These are phyloP conservation scores for Russula sp. DNA, from an alignment of 768 basidiomycete genomes.

Conservation along the genomic window DNA sequence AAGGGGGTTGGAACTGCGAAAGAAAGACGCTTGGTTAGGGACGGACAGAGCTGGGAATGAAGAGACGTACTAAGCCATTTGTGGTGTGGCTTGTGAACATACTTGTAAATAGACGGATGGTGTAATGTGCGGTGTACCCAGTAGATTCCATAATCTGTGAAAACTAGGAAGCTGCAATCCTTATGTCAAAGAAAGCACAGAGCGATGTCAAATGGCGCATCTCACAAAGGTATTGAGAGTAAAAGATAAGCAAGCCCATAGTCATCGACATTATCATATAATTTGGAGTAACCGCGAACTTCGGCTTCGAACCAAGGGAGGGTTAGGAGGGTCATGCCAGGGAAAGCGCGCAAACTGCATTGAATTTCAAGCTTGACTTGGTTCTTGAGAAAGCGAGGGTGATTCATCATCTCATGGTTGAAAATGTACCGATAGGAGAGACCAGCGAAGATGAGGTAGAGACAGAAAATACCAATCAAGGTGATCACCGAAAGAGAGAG, in stretches of 20 bases:
- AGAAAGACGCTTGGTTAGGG: background rate
- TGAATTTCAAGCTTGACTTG: constrained; percentile 81
- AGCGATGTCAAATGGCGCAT: constrained; percentile 6
- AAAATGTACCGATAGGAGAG: constrained; percentile 83
- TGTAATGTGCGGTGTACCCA: constrained; percentile 95
- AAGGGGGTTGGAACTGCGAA: constrained; percentile 88
- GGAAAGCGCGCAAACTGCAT: constrained; percentile 69
- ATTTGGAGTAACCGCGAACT: constrained; percentile 72
- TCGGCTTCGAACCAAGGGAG: constrained; percentile 94
- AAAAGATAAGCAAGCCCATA: constrained; percentile 74
- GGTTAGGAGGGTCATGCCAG: constrained; percentile 74
- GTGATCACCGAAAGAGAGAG: constrained; percentile 68
- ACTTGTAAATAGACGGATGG: constrained; percentile 80
- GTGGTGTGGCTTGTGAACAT: constrained; percentile 96
- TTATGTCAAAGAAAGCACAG: constrained; percentile 8
- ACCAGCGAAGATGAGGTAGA: constrained; percentile 88
- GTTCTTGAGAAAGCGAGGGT: constrained; percentile 88
- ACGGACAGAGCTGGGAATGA: background rate
- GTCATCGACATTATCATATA: constrained; percentile 75
- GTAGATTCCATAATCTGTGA: constrained; percentile 93
- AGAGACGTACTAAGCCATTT: constrained; percentile 85
- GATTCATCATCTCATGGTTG: constrained; percentile 92
- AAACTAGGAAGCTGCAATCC: constrained; percentile 58
- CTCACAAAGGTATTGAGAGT: constrained; percentile 65
- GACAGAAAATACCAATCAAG: constrained; percentile 68